Evolutionary conservation across 257 asterid genomes (phyloP).

Genomic region (Solanum pinnatisectum): DNA sequence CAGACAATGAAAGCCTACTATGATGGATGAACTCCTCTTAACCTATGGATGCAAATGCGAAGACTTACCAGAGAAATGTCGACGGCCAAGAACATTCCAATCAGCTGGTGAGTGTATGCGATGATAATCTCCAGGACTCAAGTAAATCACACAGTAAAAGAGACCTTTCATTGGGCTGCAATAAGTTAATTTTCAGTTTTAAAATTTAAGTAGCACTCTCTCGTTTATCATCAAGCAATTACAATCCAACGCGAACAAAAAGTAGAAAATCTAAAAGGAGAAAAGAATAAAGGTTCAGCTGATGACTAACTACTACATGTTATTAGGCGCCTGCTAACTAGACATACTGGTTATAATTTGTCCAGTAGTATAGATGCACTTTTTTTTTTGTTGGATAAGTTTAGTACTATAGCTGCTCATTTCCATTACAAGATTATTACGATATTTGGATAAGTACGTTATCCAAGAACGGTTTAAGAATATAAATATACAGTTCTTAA

Average conservation of each 20-base stretch:
- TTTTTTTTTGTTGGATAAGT: background rate
- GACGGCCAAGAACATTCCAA: conserved; percentile 71
- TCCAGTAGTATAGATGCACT: background rate
- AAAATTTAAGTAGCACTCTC: background rate
- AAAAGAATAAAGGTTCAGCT: background rate
- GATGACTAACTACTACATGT: background rate
- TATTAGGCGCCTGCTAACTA: background rate
- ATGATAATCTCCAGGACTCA: conserved; percentile 97
- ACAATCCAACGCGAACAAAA: background rate
- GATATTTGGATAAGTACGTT: background rate
- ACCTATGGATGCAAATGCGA: background rate
- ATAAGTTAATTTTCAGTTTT: background rate
- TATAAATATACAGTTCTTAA: background rate
- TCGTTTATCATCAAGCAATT: background rate
- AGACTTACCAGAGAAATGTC: conserved; percentile 75
- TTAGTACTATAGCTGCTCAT: background rate
- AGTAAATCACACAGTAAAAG: conserved; percentile 91
- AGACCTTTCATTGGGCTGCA: conserved; percentile 86
- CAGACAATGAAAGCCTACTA: background rate
- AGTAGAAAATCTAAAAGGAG: background rate
- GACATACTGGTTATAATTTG: background rate
- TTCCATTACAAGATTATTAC: background rate
- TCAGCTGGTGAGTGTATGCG: conserved; percentile 92
- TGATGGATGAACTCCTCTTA: background rate
- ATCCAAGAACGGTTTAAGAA: background rate